These are phyloP conservation scores for Fusarium phyllophilum DNA, from an alignment of 2,329 filamentous ascomycete genomes.

Conservation along the genomic window DNA sequence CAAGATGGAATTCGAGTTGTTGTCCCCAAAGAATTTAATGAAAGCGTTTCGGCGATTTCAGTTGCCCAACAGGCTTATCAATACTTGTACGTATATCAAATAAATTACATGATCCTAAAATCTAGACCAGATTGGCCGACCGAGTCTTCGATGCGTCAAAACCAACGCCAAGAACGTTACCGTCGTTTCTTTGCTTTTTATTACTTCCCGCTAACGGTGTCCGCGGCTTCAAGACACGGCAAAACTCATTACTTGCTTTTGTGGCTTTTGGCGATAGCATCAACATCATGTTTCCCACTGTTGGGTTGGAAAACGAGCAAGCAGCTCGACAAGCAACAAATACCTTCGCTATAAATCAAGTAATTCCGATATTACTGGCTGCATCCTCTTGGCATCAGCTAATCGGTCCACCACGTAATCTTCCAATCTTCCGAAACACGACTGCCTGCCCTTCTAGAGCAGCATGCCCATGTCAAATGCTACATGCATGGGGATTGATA, in stretches of 20 bases:
- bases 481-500: conserved; percentile 12
- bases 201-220: conserved; percentile 1
- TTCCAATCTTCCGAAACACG: conserved; percentile 41
- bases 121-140: conserved; percentile 4
- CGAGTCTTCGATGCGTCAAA: conserved; percentile 12
- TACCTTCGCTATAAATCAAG: conserved; percentile 8
- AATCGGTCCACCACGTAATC: conserved; percentile 38
- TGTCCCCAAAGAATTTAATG: not conserved
- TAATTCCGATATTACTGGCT: conserved; percentile 15
- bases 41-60: not conserved
- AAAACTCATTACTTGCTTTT: not conserved
- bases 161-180: not conserved
- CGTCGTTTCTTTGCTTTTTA: conserved; percentile 11
- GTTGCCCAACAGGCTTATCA: not conserved
- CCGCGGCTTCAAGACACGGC: not conserved
- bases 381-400: conserved; percentile 29
- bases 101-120: not conserved
- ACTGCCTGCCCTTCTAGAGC: conserved; percentile 34
- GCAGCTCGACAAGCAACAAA: not conserved
- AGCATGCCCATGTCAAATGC: conserved; percentile 16
- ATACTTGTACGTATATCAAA: not conserved
- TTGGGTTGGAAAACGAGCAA: not conserved
- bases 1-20: not conserved
- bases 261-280: not conserved
- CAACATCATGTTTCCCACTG: not conserved